Evolutionary conservation across 1,284 basidiomycete genomes (phyloP).

Genomic region (Xanthoconium separans): DNA sequence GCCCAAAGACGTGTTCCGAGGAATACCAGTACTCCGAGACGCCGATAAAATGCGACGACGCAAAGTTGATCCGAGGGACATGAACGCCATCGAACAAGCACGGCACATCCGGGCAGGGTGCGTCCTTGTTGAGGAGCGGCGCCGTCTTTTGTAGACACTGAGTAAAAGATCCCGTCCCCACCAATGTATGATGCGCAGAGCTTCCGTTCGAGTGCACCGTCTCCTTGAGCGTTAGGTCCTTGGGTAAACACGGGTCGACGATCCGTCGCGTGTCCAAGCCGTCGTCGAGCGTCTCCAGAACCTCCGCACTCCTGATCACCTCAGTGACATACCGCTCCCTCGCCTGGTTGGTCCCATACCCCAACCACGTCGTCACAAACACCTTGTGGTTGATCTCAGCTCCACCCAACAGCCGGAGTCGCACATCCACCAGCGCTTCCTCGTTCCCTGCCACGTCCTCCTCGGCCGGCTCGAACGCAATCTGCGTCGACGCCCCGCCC

Average conservation of each 20-base stretch:
- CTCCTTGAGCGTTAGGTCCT: slow-evolving; percentile 62
- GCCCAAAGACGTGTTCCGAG: slow-evolving; percentile 91
- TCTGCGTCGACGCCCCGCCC: slow-evolving; percentile 98
- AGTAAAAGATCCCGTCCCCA: slow-evolving; percentile 92
- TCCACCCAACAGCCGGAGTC: slow-evolving; percentile 80
- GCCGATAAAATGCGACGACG: slow-evolving; percentile 91
- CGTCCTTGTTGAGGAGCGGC: slow-evolving; percentile 83
- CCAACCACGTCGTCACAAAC: slow-evolving; percentile 98
- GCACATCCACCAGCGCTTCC: slow-evolving; percentile 77
- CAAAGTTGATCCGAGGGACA: slow-evolving; percentile 90
- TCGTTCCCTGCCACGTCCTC: slow-evolving; percentile 40
- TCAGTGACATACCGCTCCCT: slow-evolving; percentile 86
- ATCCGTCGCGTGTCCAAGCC: slow-evolving; percentile 43
- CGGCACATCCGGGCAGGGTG: slow-evolving; percentile 80
- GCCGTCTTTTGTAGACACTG: slow-evolving; percentile 76
- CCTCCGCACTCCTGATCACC: slow-evolving; percentile 57
- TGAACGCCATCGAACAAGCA: slow-evolving; percentile 98
- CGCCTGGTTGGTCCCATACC: slow-evolving; percentile 97
- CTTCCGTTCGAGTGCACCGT: slow-evolving; percentile 44
- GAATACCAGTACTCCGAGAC: slow-evolving; percentile 99
- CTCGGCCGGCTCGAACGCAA: slow-evolving; percentile 86
- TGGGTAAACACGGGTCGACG: slow-evolving; percentile 89
- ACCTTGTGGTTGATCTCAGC: slow-evolving; percentile 89
- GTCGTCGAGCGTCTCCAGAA: slow-evolving; percentile 19
- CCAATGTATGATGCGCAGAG: slow-evolving; percentile 53